A percentile compares a stretch with the other conserved stretches of the same genome.
Conservation (phyloP, 1,284 basidiomycete species). For the Peniophora sp. region DNA sequence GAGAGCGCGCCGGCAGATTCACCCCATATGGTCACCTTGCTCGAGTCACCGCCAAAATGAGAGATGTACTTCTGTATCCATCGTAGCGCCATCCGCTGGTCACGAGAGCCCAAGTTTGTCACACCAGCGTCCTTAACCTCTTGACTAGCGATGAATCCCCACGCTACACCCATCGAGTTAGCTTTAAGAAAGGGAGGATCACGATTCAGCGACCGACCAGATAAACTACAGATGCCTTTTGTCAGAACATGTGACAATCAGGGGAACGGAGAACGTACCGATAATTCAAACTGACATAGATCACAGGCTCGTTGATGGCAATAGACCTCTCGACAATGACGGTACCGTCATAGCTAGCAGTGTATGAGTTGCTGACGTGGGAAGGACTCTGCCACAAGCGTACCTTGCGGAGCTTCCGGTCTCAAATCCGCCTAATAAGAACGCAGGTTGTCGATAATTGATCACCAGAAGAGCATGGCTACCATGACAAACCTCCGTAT, state of each 20-base stretch:
- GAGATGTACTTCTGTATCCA: slow-evolving; percentile 64
- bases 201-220: slow-evolving; percentile 4
- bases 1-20: slow-evolving; percentile 33
- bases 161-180: slow-evolving; percentile 16
- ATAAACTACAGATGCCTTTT: not conserved
- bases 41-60: slow-evolving; percentile 56
- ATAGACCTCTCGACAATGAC: slow-evolving; percentile 26
- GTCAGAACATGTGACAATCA: not conserved
- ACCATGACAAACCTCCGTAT: slow-evolving; percentile 17
- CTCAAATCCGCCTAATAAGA: slow-evolving; percentile 24
- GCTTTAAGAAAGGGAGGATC: too few species aligned
- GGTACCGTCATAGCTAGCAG: slow-evolving; percentile 10
- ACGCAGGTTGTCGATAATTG: too few species aligned
- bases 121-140: slow-evolving; percentile 42
- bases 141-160: slow-evolving; percentile 43
- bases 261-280: slow-evolving; percentile 8
- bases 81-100: slow-evolving; percentile 48
- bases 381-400: not conserved
- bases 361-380: not conserved
- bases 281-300: slow-evolving; percentile 27
- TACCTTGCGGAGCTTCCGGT: slow-evolving; percentile 11
- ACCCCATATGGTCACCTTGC: slow-evolving; percentile 45
- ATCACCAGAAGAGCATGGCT: not conserved
- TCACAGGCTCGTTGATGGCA: slow-evolving; percentile 24
- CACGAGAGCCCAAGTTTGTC: slow-evolving; percentile 45